Conservation (phyloP, 495 filamentous ascomycete species). For the Annulohypoxylon nitens region DNA sequence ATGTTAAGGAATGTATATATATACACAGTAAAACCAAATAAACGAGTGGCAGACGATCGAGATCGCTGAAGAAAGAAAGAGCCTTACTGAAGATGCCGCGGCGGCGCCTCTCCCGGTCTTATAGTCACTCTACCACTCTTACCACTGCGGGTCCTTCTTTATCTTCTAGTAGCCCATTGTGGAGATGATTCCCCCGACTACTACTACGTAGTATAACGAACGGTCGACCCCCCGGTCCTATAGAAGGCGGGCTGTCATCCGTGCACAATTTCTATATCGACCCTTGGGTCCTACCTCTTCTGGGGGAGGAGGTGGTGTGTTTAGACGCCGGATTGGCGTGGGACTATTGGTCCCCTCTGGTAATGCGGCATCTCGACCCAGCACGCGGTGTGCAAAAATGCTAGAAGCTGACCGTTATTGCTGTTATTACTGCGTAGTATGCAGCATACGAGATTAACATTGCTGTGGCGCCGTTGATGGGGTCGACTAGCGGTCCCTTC, state of each 20-base stretch:
- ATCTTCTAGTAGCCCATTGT: constrained; percentile 31
- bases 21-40: constrained; percentile 36
- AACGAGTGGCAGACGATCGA: constrained; percentile 49
- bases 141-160: constrained; percentile 36
- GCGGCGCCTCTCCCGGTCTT: constrained; percentile 34
- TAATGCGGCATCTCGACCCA: constrained; percentile 36
- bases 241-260: constrained; percentile 29
- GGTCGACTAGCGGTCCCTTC: constrained; percentile 29
- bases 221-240: constrained; percentile 29
- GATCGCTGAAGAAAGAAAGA: constrained; percentile 34
- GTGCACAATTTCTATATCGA: constrained; percentile 28
- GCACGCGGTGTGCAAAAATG: constrained; percentile 31
- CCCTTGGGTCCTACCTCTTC: constrained; percentile 20
- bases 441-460: constrained; percentile 46
- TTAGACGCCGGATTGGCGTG: constrained; percentile 33
- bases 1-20: neutral
- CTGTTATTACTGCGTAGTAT: constrained; percentile 15
- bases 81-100: constrained; percentile 9
- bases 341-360: constrained; percentile 34
- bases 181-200: constrained; percentile 27
- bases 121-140: constrained; percentile 27
- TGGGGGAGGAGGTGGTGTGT: constrained; percentile 12
- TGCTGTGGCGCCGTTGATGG: constrained; percentile 35
- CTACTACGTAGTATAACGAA: constrained; percentile 42
- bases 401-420: constrained; percentile 27